Evolutionary conservation across 192 early-diverging fungal genomes (phyloP).

Genomic region (Mortierella alpina): DNA sequence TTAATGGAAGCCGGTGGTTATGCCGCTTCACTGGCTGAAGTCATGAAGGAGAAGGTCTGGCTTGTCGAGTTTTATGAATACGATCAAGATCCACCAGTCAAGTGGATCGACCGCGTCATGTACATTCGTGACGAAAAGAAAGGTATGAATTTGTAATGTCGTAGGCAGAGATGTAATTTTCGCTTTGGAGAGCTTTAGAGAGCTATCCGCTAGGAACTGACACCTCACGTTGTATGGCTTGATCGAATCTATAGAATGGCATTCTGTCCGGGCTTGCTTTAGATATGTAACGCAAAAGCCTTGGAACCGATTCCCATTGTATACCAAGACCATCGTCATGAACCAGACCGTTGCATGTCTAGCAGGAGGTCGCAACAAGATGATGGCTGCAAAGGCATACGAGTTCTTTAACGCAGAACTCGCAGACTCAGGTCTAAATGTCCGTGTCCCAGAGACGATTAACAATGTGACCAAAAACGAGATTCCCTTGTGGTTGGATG

Average conservation of each 20-base stretch:
- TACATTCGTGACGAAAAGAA: conserved; percentile 71
- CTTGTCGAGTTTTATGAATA: conserved; percentile 78
- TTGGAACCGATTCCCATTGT: conserved; percentile 86
- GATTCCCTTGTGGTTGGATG: conserved; percentile 83
- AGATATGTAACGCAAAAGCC: conserved; percentile 91
- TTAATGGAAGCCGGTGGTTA: conserved; percentile 89
- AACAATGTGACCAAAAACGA: conserved; percentile 85
- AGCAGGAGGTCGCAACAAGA: conserved; percentile 91
- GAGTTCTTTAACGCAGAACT: conserved; percentile 88
- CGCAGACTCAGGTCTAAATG: conserved; percentile 71
- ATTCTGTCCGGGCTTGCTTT: conserved; percentile 88
- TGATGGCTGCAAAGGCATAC: conserved; percentile 90
- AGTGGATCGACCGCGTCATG: conserved; percentile 82
- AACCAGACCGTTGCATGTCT: conserved; percentile 87
- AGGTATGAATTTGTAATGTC: conserved; percentile 25
- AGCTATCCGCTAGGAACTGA: not conserved
- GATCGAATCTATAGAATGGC: conserved; percentile 66
- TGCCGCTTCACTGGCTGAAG: conserved; percentile 82
- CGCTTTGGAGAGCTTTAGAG: not conserved
- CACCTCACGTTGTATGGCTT: not conserved
- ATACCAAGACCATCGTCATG: conserved; percentile 80
- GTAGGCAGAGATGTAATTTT: too few relatives aligned
- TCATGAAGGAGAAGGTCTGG: conserved; percentile 81
- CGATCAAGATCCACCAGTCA: conserved; percentile 80
- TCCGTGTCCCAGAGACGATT: conserved; percentile 86